A percentile compares a stretch with the other conserved stretches of the same genome.
Evolutionary conservation across 2,329 filamentous ascomycete species (phyloP).

Genomic region (Colletotrichum sp.): DNA sequence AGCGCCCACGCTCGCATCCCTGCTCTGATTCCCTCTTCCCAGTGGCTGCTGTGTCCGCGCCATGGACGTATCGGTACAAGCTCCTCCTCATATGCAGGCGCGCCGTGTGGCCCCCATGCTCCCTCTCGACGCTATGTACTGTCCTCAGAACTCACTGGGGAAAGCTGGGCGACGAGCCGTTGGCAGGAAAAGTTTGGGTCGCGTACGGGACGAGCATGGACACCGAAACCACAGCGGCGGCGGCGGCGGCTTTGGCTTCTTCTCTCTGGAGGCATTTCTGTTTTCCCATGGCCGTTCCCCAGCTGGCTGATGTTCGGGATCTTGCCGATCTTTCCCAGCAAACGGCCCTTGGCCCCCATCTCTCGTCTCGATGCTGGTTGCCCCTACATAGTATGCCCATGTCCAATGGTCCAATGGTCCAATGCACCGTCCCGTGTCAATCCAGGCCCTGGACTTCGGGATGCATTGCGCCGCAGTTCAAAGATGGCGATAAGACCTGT

Average conservation of each 20-base stretch:
- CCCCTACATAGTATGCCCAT: neutral
- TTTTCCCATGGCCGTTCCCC: neutral
- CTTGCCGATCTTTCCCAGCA: neutral
- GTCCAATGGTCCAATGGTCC: neutral
- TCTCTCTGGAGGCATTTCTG: slow-evolving; percentile 13
- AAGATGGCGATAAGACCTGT: neutral
- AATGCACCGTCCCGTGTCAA: neutral
- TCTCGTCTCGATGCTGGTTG: neutral
- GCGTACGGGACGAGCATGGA: neutral
- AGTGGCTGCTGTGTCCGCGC: neutral
- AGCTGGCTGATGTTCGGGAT: neutral
- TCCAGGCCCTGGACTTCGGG: neutral
- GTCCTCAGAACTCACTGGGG: neutral
- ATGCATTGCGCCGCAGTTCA: slow-evolving; percentile 2
- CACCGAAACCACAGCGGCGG: neutral
- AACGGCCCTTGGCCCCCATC: neutral
- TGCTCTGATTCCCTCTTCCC: neutral
- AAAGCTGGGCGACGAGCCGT: neutral
- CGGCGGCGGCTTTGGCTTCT: slow-evolving; percentile 6
- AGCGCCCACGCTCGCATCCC: neutral
- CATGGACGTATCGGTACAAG: neutral
- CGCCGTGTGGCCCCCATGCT: neutral
- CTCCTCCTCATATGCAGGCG: neutral
- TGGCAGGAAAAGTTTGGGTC: neutral
- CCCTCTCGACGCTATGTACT: neutral